phyloP scores from a whole-genome alignment of 2,329 filamentous ascomycete species.

The Aureobasidium leucospermi region DNA sequence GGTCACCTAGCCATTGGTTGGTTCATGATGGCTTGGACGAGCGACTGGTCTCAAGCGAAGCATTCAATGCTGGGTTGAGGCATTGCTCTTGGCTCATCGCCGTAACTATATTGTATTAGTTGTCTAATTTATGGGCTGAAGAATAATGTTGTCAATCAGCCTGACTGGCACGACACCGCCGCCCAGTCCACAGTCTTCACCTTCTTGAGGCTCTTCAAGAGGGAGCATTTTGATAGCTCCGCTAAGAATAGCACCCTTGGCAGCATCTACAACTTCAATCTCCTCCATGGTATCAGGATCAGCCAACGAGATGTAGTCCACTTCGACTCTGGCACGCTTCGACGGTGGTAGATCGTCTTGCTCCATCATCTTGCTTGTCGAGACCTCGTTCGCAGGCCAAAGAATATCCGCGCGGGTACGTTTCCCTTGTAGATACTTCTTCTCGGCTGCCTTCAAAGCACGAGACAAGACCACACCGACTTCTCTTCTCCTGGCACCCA shows the following conservation, averaged over 20 bases:
- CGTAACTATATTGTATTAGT: not conserved
- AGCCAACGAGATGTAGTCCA: slow-evolving; percentile 88
- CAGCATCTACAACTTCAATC: slow-evolving; percentile 60
- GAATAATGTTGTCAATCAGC: slow-evolving; percentile 90
- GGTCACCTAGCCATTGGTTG: too few relatives aligned
- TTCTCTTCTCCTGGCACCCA: slow-evolving; percentile 65
- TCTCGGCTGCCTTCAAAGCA: slow-evolving; percentile 64
- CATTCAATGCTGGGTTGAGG: not conserved
- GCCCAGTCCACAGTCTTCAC: slow-evolving; percentile 65
- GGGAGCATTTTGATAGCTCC: slow-evolving; percentile 86
- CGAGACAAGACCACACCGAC: slow-evolving; percentile 66
- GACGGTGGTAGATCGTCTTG: slow-evolving; percentile 55
- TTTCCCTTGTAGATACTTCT: slow-evolving; percentile 51
- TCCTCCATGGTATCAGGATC: slow-evolving; percentile 81
- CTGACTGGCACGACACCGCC: slow-evolving; percentile 69
- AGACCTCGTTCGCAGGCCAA: slow-evolving; percentile 58
- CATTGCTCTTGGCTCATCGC: not conserved
- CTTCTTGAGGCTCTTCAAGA: slow-evolving; percentile 60
- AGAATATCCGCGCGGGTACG: slow-evolving; percentile 60
- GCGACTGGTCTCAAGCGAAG: not conserved
- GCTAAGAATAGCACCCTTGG: slow-evolving; percentile 73
- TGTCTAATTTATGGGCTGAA: slow-evolving; percentile 20
- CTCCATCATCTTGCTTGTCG: slow-evolving; percentile 47
- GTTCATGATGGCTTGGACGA: not conserved
- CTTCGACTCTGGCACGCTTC: slow-evolving; percentile 64